Conservation (phyloP, 2,329 filamentous ascomycete species). For the Trichoderma pleuroti region DNA sequence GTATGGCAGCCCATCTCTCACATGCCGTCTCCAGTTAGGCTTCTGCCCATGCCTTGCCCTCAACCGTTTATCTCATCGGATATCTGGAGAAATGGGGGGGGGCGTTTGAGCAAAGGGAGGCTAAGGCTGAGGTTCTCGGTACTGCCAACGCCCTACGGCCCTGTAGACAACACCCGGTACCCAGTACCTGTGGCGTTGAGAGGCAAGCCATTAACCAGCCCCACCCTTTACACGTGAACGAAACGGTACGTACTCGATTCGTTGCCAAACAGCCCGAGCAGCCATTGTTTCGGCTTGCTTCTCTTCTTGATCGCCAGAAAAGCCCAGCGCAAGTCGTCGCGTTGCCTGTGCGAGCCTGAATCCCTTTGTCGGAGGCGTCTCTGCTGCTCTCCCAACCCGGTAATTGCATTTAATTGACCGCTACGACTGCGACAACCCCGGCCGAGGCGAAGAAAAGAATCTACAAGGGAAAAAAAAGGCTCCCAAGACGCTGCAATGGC, state of each 20-base stretch:
- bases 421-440: not conserved
- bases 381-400: not conserved
- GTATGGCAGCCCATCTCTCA: not conserved
- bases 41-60: not conserved
- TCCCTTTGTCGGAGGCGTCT: slow-evolving; percentile 3
- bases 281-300: slow-evolving; percentile 13
- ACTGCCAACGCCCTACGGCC: not conserved
- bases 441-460: not conserved
- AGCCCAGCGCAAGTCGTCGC: slow-evolving; percentile 19
- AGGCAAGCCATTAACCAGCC: not conserved
- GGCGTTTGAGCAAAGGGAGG: not conserved
- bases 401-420: not conserved
- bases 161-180: not conserved
- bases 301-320: slow-evolving; percentile 11
- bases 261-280: slow-evolving; percentile 11
- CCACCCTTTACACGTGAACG: slow-evolving; percentile 18
- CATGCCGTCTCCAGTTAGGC: not conserved
- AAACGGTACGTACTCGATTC: slow-evolving; percentile 6
- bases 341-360: slow-evolving; percentile 8
- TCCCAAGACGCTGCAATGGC: slow-evolving; percentile 60
- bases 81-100: not conserved
- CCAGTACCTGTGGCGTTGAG: slow-evolving; percentile 5
- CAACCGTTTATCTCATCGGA: not conserved
- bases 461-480: slow-evolving; percentile 2
- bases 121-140: not conserved